Evolutionary conservation across 306 rosid genomes (phyloP), one percentile per base, ranked within the genome.

Genomic region (Rosa lucieae): DNA sequence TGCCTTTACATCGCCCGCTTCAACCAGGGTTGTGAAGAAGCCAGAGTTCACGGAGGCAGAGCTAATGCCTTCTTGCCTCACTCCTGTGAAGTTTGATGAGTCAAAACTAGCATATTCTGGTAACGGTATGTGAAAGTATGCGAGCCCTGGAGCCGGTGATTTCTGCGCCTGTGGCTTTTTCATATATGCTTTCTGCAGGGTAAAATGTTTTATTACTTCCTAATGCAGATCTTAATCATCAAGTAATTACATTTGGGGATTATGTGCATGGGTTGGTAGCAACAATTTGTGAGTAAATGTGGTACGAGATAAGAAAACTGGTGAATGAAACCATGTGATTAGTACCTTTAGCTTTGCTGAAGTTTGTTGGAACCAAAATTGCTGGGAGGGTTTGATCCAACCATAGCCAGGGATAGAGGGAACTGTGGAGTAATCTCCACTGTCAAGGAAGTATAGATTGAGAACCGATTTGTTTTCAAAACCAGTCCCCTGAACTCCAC

Each of bases 321-420:
- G 26, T 74, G 39, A 78, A 47, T 47, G 75, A 82, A 44, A 14
- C 20, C 67, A 56, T 78, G 35, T 71, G 58, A 51, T 40, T 53
- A 61, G 82, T 82, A 95, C 99, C 96, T 6, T 75, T 70, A 95
- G 99, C 72, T 77, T 88, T 55, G 77, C 77, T 21, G 99, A 93
- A 20, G 92, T 90, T 65, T 67, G 77, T 73, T 93, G 83, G 73
- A 93, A 93, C 99, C 99, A 95, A 78, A 83, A 81, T 84, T 95
- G 94, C 77, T 95, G 99, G 62, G 99, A 95, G 58, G 97, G 88
- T 81, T 91, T 95, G 85, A 95, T 91, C 99, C 99, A 95, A 71
- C 89, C 99, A 80, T 95, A 95, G 68, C 92, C 89, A 85, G 10
- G 18, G 55, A 95, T 91, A 6, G 76, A 39, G 15, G 93, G 84